Evolutionary conservation across 306 rosid genomes (phyloP).

Genomic region (Vachellia pachyceras): DNA sequence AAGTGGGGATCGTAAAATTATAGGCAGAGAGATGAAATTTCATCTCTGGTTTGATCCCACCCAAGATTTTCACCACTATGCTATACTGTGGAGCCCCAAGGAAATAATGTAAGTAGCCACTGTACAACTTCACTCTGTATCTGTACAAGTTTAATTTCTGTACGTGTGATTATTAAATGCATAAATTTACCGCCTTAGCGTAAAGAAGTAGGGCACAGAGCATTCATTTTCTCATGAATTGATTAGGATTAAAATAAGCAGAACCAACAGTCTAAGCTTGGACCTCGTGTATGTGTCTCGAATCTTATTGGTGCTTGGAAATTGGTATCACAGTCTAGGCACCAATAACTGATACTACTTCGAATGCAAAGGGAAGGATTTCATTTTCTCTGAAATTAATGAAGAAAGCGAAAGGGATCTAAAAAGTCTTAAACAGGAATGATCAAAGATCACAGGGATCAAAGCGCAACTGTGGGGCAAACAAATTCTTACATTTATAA

Average conservation of each 20-base stretch:
- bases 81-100: constrained; percentile 86
- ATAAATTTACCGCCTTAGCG: not conserved
- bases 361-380: constrained; percentile 33
- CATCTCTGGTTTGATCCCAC: constrained; percentile 99
- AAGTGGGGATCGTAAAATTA: constrained; percentile 82
- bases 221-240: not conserved
- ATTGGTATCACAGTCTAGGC: constrained; percentile 19
- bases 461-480: constrained; percentile 41
- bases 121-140: constrained; percentile 12
- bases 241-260: constrained; percentile 21
- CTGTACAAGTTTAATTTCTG: not conserved
- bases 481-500: constrained; percentile 35
- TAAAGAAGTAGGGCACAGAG: not conserved
- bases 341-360: constrained; percentile 12
- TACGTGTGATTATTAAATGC: not conserved
- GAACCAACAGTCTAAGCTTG: constrained; percentile 20
- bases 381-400: constrained; percentile 36
- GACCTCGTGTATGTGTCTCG: constrained; percentile 26
- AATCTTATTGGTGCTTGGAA: constrained; percentile 35
- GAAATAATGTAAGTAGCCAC: constrained; percentile 86
- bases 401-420: constrained; percentile 27
- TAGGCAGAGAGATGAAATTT: constrained; percentile 98
- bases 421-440: constrained; percentile 12
- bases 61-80: constrained; percentile 84
- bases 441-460: constrained; percentile 41